phyloP scores from a whole-genome alignment of 2,329 filamentous ascomycete genomes.

The Ilyonectria sp. region DNA sequence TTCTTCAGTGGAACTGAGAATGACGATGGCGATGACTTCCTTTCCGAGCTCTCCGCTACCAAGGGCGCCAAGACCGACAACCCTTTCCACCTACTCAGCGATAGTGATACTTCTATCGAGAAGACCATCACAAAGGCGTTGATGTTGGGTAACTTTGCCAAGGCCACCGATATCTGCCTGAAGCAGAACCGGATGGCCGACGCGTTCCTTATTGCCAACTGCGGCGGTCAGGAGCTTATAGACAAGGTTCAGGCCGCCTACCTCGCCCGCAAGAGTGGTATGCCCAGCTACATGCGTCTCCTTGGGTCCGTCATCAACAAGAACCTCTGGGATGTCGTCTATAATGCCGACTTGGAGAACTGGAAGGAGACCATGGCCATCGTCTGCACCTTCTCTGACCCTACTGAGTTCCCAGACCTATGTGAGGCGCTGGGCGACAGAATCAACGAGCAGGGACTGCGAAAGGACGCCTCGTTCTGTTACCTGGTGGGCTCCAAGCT shows the following conservation, averaged over 20 bases:
- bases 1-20: slow-evolving; percentile 81
- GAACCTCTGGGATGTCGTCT: slow-evolving; percentile 97
- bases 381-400: slow-evolving; percentile 94
- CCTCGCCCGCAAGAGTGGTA: slow-evolving; percentile 84
- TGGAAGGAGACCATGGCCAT: slow-evolving; percentile 99
- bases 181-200: slow-evolving; percentile 93
- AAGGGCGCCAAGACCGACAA: slow-evolving; percentile 95
- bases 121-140: slow-evolving; percentile 89
- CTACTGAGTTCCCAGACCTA: slow-evolving; percentile 91
- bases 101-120: slow-evolving; percentile 87
- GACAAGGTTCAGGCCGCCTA: slow-evolving; percentile 96
- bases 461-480: slow-evolving; percentile 96
- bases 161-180: slow-evolving; percentile 89
- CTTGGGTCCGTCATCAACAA: slow-evolving; percentile 94
- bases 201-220: slow-evolving; percentile 98
- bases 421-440: slow-evolving; percentile 96
- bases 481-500: slow-evolving; percentile 96
- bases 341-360: slow-evolving; percentile 92
- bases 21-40: slow-evolving; percentile 86
- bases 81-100: slow-evolving; percentile 91
- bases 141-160: slow-evolving; percentile 91
- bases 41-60: slow-evolving; percentile 86
- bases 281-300: slow-evolving; percentile 92
- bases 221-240: slow-evolving; percentile 91
- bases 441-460: slow-evolving; percentile 81